These are phyloP conservation scores for Zymoseptoria tritici DNA, from an alignment of 2,329 filamentous ascomycete species.

Conservation along the genomic window DNA sequence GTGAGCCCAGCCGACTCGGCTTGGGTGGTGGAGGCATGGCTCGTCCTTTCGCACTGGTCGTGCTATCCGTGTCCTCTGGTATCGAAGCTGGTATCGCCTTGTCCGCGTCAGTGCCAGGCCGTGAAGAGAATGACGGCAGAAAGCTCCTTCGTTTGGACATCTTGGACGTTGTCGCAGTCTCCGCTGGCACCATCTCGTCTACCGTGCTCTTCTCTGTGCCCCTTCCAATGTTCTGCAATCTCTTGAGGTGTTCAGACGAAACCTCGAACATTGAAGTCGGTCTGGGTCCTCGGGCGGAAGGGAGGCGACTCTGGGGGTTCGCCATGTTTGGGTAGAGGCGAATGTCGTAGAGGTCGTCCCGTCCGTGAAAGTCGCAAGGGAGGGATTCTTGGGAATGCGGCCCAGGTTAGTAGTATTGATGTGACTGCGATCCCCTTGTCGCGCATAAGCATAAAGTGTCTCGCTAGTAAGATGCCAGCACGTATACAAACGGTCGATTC, in stretches of 20 bases:
- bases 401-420: not conserved
- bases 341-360: not conserved
- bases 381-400: not conserved
- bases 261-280: conserved; percentile 29
- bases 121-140: conserved; percentile 25
- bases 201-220: conserved; percentile 2
- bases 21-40: conserved; percentile 25
- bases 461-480: not conserved
- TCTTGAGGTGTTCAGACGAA: conserved; percentile 15
- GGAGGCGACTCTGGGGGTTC: not conserved
- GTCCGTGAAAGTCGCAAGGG: not conserved
- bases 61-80: conserved; percentile 16
- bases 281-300: not conserved
- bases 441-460: not conserved
- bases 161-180: conserved; percentile 11
- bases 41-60: conserved; percentile 11
- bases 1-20: conserved; percentile 12
- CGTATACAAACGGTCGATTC: not conserved
- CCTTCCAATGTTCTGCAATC: conserved; percentile 13
- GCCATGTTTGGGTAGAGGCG: not conserved
- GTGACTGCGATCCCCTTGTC: not conserved
- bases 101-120: conserved; percentile 15
- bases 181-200: conserved; percentile 1
- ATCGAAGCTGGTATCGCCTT: conserved; percentile 11
- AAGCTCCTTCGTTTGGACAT: conserved; percentile 26